Conservation (phyloP, 164 flowering plant genomes). For the Nelumbo lutea region DNA sequence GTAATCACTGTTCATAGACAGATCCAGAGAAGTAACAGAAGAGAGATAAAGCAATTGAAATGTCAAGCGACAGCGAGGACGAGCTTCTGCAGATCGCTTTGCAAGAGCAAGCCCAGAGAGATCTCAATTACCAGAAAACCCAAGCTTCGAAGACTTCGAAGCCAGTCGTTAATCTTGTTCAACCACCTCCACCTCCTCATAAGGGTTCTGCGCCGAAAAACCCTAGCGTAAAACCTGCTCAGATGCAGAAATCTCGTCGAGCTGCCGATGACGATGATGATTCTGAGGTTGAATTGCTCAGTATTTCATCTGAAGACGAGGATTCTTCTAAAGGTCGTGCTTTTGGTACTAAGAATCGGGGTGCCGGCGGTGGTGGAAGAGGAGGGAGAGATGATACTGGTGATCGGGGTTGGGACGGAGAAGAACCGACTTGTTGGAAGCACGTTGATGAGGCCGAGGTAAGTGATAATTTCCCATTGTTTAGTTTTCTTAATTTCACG, state of each 20-base stretch:
- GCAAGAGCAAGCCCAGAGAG: conserved; percentile 74
- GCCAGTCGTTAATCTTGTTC: conserved; percentile 73
- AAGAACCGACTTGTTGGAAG: conserved; percentile 86
- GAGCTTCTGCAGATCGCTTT: conserved; percentile 96
- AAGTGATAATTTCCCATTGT: background rate
- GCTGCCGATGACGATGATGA: conserved; percentile 73
- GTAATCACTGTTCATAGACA: background rate
- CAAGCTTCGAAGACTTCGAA: conserved; percentile 23
- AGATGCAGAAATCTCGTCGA: conserved; percentile 12
- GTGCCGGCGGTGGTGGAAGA: conserved; percentile 17
- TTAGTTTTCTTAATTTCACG: background rate
- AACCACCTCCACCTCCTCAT: conserved; percentile 34
- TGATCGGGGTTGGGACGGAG: conserved; percentile 71
- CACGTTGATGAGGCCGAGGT: conserved; percentile 92
- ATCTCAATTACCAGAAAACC: conserved; percentile 36
- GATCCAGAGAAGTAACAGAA: conserved; percentile 6
- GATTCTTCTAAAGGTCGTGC: conserved; percentile 44
- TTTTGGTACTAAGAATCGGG: conserved; percentile 21
- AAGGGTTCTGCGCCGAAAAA: background rate
- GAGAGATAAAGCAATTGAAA: conserved; percentile 7
- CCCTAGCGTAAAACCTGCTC: conserved; percentile 12
- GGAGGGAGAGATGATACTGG: conserved; percentile 39
- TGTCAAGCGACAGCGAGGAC: conserved; percentile 75
- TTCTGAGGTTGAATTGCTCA: conserved; percentile 92
- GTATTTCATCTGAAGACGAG: conserved; percentile 97